phyloP scores from a whole-genome alignment of 2,329 filamentous ascomycete species.

The Apiospora arundinis region DNA sequence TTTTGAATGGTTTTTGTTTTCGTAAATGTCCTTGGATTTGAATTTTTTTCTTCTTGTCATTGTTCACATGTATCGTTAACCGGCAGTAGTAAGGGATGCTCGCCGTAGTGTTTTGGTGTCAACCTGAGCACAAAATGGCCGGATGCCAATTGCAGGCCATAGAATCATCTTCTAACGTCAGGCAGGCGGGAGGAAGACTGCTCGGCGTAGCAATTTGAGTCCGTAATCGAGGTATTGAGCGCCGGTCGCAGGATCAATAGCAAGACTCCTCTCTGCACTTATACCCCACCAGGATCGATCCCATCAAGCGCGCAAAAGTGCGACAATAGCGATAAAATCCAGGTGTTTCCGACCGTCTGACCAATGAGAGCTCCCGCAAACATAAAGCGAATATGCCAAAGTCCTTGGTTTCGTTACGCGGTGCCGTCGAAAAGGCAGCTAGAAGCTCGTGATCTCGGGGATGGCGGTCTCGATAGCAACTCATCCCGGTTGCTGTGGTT shows the following conservation, averaged over 20 bases:
- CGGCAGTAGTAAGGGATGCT: neutral
- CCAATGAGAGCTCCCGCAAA: neutral
- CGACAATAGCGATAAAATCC: neutral
- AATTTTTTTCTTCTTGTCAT: neutral
- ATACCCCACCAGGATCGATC: neutral
- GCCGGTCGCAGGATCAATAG: neutral
- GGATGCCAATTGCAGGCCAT: neutral
- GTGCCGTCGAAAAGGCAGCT: neutral
- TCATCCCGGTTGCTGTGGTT: neutral
- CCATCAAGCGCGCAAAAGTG: neutral
- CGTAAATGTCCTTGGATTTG: constrained; percentile 4
- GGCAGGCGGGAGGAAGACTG: neutral
- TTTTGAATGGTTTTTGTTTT: neutral
- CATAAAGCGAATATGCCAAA: neutral
- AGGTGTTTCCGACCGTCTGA: neutral
- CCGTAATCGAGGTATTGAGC: neutral
- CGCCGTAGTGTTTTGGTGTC: neutral
- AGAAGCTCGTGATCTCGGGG: neutral
- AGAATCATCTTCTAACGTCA: neutral
- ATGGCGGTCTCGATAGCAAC: neutral
- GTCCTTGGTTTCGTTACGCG: neutral
- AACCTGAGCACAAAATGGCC: neutral
- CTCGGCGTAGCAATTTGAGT: neutral
- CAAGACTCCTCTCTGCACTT: neutral
- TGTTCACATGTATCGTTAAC: neutral